Evolutionary conservation across 2,329 filamentous ascomycete species (phyloP).

Genomic region (Didymella pinodella): DNA sequence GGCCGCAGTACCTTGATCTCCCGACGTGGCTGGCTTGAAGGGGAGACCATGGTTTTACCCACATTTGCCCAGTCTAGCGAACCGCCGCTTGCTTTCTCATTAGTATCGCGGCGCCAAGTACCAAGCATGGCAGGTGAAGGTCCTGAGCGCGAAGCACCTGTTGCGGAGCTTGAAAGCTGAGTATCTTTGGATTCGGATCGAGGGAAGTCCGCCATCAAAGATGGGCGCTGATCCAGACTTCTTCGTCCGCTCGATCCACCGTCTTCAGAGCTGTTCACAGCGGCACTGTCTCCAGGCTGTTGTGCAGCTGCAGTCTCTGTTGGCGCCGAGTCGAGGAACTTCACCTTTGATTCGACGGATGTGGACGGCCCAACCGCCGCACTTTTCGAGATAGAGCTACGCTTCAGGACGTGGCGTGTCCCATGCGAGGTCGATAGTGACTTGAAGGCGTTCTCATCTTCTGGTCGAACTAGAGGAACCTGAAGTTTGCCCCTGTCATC

Average conservation of each 20-base stretch:
- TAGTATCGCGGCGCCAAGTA: constrained; percentile 58
- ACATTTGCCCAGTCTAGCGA: constrained; percentile 64
- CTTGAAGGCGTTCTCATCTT: constrained; percentile 83
- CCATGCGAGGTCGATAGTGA: constrained; percentile 70
- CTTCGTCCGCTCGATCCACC: constrained; percentile 37
- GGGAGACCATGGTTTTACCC: constrained; percentile 62
- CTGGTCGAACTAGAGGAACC: constrained; percentile 90
- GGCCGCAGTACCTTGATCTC: constrained; percentile 92
- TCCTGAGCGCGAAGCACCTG: constrained; percentile 37
- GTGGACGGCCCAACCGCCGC: not conserved
- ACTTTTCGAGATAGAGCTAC: not conserved
- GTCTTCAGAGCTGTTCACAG: constrained; percentile 40
- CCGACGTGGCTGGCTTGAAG: constrained; percentile 71
- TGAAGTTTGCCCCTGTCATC: constrained; percentile 86
- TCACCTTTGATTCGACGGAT: constrained; percentile 11
- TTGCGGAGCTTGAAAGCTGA: constrained; percentile 30
- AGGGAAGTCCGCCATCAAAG: constrained; percentile 28
- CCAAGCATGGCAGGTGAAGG: constrained; percentile 56
- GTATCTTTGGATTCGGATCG: constrained; percentile 35
- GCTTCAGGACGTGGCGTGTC: not conserved
- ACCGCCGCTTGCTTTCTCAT: constrained; percentile 40
- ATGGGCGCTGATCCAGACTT: constrained; percentile 45
- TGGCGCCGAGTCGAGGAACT: constrained; percentile 9
- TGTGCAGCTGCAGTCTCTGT: constrained; percentile 19
- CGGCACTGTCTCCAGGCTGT: constrained; percentile 27